A percentile compares a stretch with the other conserved stretches of the same genome.
Evolutionary conservation across 73 alveolate species (phyloP).

Genomic region (Paramecium tetraurelia): DNA sequence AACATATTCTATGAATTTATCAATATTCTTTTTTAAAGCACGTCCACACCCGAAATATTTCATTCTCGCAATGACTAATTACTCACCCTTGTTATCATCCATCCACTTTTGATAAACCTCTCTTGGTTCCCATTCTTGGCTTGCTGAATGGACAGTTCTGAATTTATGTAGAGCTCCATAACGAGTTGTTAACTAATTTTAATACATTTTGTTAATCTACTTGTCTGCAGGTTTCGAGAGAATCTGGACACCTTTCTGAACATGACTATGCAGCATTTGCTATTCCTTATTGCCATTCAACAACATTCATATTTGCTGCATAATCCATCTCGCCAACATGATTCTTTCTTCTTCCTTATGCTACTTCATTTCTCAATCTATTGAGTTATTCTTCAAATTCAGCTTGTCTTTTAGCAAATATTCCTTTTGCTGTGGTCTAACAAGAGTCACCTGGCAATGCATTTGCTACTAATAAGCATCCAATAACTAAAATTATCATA

Average conservation of each 20-base stretch:
- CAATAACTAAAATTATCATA: not conserved
- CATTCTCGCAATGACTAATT: slow-evolving; percentile 6
- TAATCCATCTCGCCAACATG: slow-evolving; percentile 2
- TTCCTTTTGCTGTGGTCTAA: slow-evolving; percentile 24
- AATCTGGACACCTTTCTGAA: slow-evolving; percentile 45
- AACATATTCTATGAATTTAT: slow-evolving; percentile 23
- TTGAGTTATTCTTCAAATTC: slow-evolving; percentile 25
- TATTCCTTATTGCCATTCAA: not conserved
- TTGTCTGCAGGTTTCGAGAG: slow-evolving; percentile 12
- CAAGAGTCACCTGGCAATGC: slow-evolving; percentile 27
- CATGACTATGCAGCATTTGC: slow-evolving; percentile 26
- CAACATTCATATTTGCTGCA: slow-evolving; percentile 49
- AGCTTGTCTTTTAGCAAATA: not conserved
- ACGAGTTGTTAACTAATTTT: not conserved
- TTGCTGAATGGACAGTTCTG: not conserved
- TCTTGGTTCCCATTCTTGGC: not conserved
- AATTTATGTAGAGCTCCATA: slow-evolving; percentile 40
- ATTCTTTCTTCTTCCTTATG: slow-evolving; percentile 40
- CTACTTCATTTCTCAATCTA: slow-evolving; percentile 46
- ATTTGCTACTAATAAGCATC: not conserved
- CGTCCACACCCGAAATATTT: slow-evolving; percentile 36
- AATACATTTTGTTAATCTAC: not conserved
- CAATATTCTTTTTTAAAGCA: slow-evolving; percentile 5
- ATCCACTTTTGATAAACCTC: slow-evolving; percentile 15
- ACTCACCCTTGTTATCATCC: not conserved